phyloP scores from a whole-genome alignment of 139 green algal species.

The Microglena sp. region DNA sequence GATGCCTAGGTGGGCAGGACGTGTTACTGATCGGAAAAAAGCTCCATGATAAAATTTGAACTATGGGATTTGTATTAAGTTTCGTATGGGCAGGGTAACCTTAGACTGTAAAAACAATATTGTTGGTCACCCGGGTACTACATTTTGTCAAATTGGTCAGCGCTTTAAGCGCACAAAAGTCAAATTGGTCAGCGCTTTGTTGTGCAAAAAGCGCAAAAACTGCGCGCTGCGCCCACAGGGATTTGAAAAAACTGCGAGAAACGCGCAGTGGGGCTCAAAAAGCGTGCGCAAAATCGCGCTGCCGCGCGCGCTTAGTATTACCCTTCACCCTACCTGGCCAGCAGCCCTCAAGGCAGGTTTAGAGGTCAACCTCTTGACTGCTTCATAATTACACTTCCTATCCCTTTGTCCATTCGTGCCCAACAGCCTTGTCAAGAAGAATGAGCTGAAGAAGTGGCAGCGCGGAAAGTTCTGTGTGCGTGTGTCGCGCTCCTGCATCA shows the following conservation, averaged over 20 bases:
- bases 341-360: neutral
- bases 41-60: neutral
- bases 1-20: neutral
- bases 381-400: neutral
- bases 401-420: neutral
- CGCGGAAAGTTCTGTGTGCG: too few relatives aligned
- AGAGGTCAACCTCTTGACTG: neutral
- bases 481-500: too few relatives aligned
- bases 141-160: too few relatives aligned
- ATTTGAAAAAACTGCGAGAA: too few relatives aligned
- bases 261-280: neutral
- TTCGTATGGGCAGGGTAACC: neutral
- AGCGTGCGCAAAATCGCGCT: too few relatives aligned
- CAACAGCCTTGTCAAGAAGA: slow-evolving; percentile 11
- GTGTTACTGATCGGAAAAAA: neutral
- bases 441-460: slow-evolving; percentile 13
- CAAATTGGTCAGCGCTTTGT: too few relatives aligned
- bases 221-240: too few relatives aligned
- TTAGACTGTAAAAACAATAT: neutral
- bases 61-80: neutral
- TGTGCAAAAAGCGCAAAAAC: too few relatives aligned
- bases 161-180: too few relatives aligned
- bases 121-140: neutral
- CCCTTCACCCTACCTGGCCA: too few relatives aligned
- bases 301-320: too few relatives aligned